Percentiles rank a stretch among this genome's conserved stretches.
These are phyloP conservation scores for Backusella psychrophila DNA, from an alignment of 192 early-diverging fungal genomes.

Conservation along the genomic window DNA sequence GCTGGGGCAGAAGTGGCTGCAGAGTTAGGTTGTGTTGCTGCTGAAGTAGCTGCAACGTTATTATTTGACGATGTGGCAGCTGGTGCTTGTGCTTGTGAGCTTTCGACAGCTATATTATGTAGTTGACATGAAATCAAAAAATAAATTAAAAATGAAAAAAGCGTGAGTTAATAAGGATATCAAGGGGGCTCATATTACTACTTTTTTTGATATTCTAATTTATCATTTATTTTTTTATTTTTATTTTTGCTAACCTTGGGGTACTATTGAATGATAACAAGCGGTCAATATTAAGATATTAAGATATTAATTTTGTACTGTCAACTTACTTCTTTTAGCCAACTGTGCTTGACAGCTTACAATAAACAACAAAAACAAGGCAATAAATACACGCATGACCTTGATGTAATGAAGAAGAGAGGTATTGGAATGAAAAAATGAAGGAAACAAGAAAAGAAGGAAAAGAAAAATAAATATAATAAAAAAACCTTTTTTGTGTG, in stretches of 20 bases:
- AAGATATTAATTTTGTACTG: not conserved
- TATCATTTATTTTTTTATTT: not conserved
- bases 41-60: conserved; percentile 1
- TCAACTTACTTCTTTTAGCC: conserved; percentile 9
- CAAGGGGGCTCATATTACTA: not conserved
- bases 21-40: not conserved
- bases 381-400: not conserved
- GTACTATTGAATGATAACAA: conserved; percentile 11
- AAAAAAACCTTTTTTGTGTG: not conserved
- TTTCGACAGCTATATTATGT: not conserved
- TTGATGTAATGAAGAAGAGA: not conserved
- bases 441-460: conserved; percentile 3
- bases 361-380: not conserved
- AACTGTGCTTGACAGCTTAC: not conserved
- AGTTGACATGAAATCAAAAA: not conserved
- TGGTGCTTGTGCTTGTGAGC: not conserved
- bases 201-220: not conserved
- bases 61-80: not conserved
- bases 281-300: not conserved
- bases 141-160: not conserved
- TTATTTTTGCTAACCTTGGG: conserved; percentile 8
- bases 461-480: not conserved
- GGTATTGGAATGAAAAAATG: not conserved
- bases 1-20: not conserved
- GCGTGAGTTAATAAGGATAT: not conserved